These are phyloP conservation scores for Cercospora sp. DNA, from an alignment of 2,329 filamentous ascomycete genomes.

Conservation along the genomic window DNA sequence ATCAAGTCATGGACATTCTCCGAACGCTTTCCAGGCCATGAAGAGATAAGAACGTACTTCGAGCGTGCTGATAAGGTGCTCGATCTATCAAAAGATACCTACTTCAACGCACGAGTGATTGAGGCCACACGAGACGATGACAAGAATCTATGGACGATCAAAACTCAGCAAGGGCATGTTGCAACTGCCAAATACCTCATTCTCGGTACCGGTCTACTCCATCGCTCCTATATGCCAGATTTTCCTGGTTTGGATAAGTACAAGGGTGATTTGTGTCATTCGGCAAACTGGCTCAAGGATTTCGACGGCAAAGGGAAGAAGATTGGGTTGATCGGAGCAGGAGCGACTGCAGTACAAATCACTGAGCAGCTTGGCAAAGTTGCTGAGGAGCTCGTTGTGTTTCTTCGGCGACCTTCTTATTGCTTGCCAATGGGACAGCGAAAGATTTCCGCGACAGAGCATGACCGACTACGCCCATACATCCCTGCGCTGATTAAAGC, in stretches of 20 bases:
- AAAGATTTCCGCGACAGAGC: slow-evolving; percentile 48
- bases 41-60: slow-evolving; percentile 58
- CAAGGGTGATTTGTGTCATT: slow-evolving; percentile 44
- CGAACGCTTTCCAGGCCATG: slow-evolving; percentile 36
- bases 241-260: slow-evolving; percentile 41
- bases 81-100: slow-evolving; percentile 57
- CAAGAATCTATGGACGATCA: slow-evolving; percentile 52
- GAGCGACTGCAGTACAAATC: slow-evolving; percentile 46
- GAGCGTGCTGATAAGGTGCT: slow-evolving; percentile 59
- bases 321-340: slow-evolving; percentile 46
- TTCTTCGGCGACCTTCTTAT: slow-evolving; percentile 67
- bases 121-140: slow-evolving; percentile 54
- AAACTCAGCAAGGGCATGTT: slow-evolving; percentile 49
- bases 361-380: slow-evolving; percentile 38
- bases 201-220: slow-evolving; percentile 42
- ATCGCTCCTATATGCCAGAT: slow-evolving; percentile 43
- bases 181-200: slow-evolving; percentile 41
- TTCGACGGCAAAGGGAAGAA: slow-evolving; percentile 40
- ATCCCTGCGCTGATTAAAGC: slow-evolving; percentile 51
- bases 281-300: slow-evolving; percentile 42
- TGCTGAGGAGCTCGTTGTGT: slow-evolving; percentile 53
- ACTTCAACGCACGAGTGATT: slow-evolving; percentile 58
- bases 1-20: slow-evolving; percentile 56
- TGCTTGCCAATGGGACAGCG: slow-evolving; percentile 61
- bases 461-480: slow-evolving; percentile 47